Conservation (phyloP, 441 rosid genomes). For the Oxalis stricta region DNA sequence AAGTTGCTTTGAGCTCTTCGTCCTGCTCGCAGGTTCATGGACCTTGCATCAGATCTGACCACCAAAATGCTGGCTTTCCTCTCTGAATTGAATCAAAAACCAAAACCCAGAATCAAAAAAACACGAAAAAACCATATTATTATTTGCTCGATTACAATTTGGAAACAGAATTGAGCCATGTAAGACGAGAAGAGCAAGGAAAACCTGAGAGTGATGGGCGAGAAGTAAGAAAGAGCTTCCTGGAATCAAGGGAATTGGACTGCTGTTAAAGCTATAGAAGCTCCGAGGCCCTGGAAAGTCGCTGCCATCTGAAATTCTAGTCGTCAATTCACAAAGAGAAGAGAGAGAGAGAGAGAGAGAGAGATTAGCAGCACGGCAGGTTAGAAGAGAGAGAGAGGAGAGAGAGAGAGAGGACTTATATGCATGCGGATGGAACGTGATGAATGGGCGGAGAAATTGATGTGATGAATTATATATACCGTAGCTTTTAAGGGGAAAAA, state of each 20-base stretch:
- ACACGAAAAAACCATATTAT: neutral
- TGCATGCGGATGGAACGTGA: no score
- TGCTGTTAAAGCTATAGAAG: constrained; percentile 27
- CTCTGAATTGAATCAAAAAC: constrained; percentile 19
- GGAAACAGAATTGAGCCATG: no score
- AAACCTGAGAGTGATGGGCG: constrained; percentile 34
- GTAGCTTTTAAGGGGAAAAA: no score
- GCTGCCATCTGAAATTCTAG: constrained; percentile 32
- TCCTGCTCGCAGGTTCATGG: constrained; percentile 11
- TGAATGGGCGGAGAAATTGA: constrained; percentile 39
- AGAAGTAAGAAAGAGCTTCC: constrained; percentile 19
- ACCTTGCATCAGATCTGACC: constrained; percentile 46
- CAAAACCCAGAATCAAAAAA: neutral
- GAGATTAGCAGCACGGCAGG: no score
- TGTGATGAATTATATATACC: no score
- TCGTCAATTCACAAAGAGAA: neutral
- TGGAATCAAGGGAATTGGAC: constrained; percentile 33
- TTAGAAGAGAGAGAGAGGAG: no score
- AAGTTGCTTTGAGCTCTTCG: constrained; percentile 26
- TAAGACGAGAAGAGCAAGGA: neutral
- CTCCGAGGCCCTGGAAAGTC: constrained; percentile 41
- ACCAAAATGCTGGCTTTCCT: constrained; percentile 25
- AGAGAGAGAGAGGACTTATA: no score
- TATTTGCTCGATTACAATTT: no score
- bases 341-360: neutral